phyloP scores from a whole-genome alignment of 2,329 filamentous ascomycete genomes.

The Cytospora leucostoma region DNA sequence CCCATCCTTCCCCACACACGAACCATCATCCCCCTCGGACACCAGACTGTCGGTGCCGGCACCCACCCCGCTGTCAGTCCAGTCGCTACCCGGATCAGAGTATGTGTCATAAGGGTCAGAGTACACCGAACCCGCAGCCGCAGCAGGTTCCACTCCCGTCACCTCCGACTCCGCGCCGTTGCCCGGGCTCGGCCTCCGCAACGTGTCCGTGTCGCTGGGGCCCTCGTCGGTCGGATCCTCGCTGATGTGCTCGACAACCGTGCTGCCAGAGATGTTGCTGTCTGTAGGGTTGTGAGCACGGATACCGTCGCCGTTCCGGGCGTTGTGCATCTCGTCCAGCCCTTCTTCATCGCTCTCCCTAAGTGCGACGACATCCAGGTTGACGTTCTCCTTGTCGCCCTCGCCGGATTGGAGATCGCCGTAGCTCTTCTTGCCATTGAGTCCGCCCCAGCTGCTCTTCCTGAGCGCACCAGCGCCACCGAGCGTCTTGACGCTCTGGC shows the following conservation, averaged over 20 bases:
- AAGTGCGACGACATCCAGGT: slow-evolving; percentile 36
- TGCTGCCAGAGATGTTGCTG: slow-evolving; percentile 22
- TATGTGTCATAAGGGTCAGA: slow-evolving; percentile 32
- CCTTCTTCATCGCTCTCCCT: slow-evolving; percentile 65
- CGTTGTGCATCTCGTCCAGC: slow-evolving; percentile 34
- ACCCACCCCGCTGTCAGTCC: slow-evolving; percentile 48
- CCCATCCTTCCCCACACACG: slow-evolving; percentile 15
- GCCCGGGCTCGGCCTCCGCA: slow-evolving; percentile 46
- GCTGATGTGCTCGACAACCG: slow-evolving; percentile 10
- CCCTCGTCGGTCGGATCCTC: slow-evolving; percentile 31
- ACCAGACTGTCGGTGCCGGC: slow-evolving; percentile 29
- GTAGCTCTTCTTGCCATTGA: slow-evolving; percentile 45
- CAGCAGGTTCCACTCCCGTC: not conserved
- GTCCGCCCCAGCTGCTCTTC: slow-evolving; percentile 70
- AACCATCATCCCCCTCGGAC: slow-evolving; percentile 27
- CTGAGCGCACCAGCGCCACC: slow-evolving; percentile 52
- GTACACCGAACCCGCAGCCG: slow-evolving; percentile 18
- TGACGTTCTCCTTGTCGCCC: slow-evolving; percentile 41
- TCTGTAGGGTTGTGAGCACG: slow-evolving; percentile 27
- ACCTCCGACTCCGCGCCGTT: slow-evolving; percentile 13
- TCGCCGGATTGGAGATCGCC: slow-evolving; percentile 63
- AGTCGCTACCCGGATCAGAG: slow-evolving; percentile 48
- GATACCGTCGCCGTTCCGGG: slow-evolving; percentile 30
- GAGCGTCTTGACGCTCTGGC: slow-evolving; percentile 73
- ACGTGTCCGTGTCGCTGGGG: slow-evolving; percentile 54